Percentiles rank a stretch among this genome's conserved stretches.
phyloP scores from a whole-genome alignment of 768 basidiomycete species.

The Mycena venus region DNA sequence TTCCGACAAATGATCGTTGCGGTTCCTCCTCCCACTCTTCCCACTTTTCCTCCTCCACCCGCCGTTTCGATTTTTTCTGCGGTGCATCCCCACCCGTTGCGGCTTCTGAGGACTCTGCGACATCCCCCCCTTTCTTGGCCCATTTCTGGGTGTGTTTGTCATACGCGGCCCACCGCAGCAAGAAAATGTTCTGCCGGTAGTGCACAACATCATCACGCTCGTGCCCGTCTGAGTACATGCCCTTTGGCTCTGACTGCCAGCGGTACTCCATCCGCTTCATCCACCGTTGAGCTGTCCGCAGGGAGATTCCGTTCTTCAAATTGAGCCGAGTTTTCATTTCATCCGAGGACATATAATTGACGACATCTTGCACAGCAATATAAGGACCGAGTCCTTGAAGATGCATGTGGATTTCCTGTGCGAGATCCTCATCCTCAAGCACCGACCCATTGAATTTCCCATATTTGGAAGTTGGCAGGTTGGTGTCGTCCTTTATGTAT shows the following conservation, averaged over 20 bases:
- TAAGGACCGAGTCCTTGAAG: background rate
- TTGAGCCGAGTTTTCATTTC: conserved; percentile 9
- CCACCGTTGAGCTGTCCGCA: conserved; percentile 47
- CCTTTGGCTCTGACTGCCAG: conserved; percentile 39
- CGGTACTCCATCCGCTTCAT: conserved; percentile 44
- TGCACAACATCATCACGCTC: conserved; percentile 48
- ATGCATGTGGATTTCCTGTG: background rate
- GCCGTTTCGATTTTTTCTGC: background rate
- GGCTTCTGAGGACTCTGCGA: background rate
- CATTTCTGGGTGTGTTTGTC: conserved; percentile 17
- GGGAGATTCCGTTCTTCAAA: conserved; percentile 29
- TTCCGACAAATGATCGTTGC: background rate
- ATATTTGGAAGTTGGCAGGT: background rate
- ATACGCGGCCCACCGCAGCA: conserved; percentile 32
- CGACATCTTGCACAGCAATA: conserved; percentile 9
- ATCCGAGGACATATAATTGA: conserved; percentile 2
- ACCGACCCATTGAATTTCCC: background rate
- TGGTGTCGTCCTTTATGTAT: background rate
- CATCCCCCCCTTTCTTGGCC: background rate
- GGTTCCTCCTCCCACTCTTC: background rate
- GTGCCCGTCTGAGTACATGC: conserved; percentile 52
- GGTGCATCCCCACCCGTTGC: too few species aligned
- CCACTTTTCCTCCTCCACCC: background rate
- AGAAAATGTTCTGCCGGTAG: conserved; percentile 43
- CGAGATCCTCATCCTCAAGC: background rate